Conservation (phyloP, 805 yeast species). For the Starmerella sirachaensis region DNA sequence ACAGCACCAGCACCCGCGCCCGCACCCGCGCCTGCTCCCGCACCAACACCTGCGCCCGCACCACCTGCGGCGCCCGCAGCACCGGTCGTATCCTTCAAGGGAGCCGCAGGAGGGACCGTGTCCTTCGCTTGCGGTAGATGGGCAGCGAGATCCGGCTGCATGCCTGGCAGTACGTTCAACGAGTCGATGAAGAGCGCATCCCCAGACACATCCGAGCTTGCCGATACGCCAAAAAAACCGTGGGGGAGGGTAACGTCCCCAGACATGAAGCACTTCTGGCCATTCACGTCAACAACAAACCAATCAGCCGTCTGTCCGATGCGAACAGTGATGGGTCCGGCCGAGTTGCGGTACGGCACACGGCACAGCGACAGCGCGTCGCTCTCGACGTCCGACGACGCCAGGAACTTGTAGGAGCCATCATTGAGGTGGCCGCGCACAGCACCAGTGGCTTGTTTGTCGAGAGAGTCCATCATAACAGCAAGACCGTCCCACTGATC, state of each 20-base stretch:
- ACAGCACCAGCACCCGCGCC: background rate
- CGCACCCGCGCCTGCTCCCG: background rate
- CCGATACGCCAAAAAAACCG: constrained; percentile 29
- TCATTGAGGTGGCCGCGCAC: constrained; percentile 33
- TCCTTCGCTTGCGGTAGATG: constrained; percentile 12
- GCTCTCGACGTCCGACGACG: constrained; percentile 21
- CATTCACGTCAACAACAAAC: constrained; percentile 31
- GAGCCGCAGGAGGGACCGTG: background rate
- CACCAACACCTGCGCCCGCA: background rate
- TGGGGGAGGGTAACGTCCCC: constrained; percentile 27
- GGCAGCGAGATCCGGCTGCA: constrained; percentile 12
- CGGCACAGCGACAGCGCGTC: constrained; percentile 31
- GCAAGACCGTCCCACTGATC: constrained; percentile 34
- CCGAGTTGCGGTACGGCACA: constrained; percentile 28
- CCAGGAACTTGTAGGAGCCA: constrained; percentile 25
- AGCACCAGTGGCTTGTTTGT: constrained; percentile 21
- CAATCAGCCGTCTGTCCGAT: constrained; percentile 27
- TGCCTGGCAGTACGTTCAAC: constrained; percentile 12
- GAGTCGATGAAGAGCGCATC: constrained; percentile 18
- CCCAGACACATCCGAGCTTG: constrained; percentile 20
- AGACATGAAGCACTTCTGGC: constrained; percentile 29
- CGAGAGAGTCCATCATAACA: constrained; percentile 29
- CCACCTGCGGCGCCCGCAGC: constrained; percentile 4
- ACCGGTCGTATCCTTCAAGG: background rate
- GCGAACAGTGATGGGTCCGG: constrained; percentile 23